Evolutionary conservation across 768 basidiomycete genomes (phyloP).

Genomic region (Collybiopsis confluens): DNA sequence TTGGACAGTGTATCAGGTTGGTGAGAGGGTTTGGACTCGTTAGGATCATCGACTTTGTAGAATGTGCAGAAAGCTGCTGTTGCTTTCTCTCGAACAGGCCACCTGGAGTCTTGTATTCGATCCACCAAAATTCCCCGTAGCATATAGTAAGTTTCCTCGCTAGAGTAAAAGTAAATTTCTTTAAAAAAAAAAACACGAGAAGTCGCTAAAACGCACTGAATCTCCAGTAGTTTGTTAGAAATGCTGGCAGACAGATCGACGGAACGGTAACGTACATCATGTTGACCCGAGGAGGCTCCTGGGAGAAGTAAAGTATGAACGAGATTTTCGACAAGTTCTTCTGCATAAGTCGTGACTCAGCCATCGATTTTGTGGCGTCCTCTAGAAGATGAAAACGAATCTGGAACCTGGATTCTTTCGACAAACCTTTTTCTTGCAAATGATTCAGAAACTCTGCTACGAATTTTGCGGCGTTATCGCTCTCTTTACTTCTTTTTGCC

Average conservation of each 20-base stretch:
- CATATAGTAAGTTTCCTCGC: slow-evolving; percentile 64
- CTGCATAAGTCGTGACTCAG: slow-evolving; percentile 58
- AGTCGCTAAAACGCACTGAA: slow-evolving; percentile 65
- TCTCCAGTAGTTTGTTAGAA: slow-evolving; percentile 72
- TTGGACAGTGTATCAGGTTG: slow-evolving; percentile 39
- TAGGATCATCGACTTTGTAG: slow-evolving; percentile 60
- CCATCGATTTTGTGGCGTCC: slow-evolving; percentile 40
- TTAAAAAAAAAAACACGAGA: background rate
- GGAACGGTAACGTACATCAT: slow-evolving; percentile 76
- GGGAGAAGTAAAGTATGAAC: slow-evolving; percentile 65
- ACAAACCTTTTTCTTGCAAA: slow-evolving; percentile 70
- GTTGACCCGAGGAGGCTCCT: slow-evolving; percentile 84
- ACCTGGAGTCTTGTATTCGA: slow-evolving; percentile 76
- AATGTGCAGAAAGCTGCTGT: slow-evolving; percentile 77
- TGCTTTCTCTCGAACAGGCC: slow-evolving; percentile 71
- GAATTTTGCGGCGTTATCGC: slow-evolving; percentile 80
- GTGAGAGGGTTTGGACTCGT: slow-evolving; percentile 46
- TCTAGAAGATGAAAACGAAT: slow-evolving; percentile 15
- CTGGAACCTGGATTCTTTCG: background rate
- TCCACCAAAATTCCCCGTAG: slow-evolving; percentile 66
- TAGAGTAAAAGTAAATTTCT: background rate
- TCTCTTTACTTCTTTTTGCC: slow-evolving; percentile 77
- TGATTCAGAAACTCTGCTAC: slow-evolving; percentile 73
- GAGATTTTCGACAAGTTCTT: slow-evolving; percentile 62
- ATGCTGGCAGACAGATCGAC: slow-evolving; percentile 76